phyloP scores from a whole-genome alignment of 2,329 filamentous ascomycete species.

The Pseudogymnoascus sp. region DNA sequence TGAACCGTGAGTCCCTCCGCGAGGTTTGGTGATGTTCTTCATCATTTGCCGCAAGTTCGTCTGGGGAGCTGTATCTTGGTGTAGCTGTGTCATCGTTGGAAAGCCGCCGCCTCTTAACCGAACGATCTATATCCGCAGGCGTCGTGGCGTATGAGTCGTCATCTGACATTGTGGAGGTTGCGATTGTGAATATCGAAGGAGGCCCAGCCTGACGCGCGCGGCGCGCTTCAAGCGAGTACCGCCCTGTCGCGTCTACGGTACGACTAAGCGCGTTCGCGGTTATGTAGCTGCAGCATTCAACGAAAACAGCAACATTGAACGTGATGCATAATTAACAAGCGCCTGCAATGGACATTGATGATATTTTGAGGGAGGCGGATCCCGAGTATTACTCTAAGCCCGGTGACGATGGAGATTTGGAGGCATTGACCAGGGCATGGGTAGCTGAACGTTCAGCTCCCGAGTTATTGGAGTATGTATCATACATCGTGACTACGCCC shows the following conservation, averaged over 20 bases:
- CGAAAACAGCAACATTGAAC: not conserved
- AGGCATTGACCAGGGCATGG: slow-evolving; percentile 85
- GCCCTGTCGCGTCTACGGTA: not conserved
- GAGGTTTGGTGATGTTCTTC: slow-evolving; percentile 29
- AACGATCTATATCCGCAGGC: not conserved
- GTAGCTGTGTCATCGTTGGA: slow-evolving; percentile 34
- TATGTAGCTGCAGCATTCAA: not conserved
- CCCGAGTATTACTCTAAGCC: slow-evolving; percentile 44
- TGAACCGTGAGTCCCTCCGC: slow-evolving; percentile 28
- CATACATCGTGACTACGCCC: not conserved
- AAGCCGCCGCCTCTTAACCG: slow-evolving; percentile 21
- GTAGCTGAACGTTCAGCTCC: slow-evolving; percentile 84
- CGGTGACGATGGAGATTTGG: slow-evolving; percentile 51
- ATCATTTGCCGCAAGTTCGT: slow-evolving; percentile 28
- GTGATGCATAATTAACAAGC: not conserved
- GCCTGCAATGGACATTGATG: slow-evolving; percentile 64
- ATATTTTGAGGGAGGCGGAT: slow-evolving; percentile 69
- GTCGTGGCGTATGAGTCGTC: not conserved
- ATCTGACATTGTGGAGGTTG: not conserved
- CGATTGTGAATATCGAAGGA: not conserved
- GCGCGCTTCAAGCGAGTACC: not conserved
- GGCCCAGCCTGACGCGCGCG: not conserved
- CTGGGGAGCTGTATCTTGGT: slow-evolving; percentile 37
- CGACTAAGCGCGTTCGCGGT: not conserved
- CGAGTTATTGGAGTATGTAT: slow-evolving; percentile 69